Evolutionary conservation across 495 filamentous ascomycete species (phyloP), one percentile per base, ranked within the genome.

Genomic region (Aspergillus homomorphus): DNA sequence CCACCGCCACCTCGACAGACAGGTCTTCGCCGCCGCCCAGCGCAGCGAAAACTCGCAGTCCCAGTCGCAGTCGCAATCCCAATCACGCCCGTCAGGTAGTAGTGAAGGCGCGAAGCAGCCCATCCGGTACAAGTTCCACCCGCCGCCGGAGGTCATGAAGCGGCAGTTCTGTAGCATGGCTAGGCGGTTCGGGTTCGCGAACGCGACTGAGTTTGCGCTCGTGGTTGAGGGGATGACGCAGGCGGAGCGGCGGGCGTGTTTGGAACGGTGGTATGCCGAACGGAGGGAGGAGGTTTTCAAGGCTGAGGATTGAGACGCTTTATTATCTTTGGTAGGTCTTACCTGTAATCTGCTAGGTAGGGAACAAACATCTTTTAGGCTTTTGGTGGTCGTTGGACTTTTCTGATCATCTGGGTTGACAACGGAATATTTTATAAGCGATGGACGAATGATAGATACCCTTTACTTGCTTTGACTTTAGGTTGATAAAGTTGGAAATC

Each of bases 141-240:
- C 94, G 0, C 89, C 91, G 0, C 71, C 74, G 46, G 84, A 84
- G 22, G 90, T 97, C 15, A 84, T 82, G 77, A 83, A 78, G 57
- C 79, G 94, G 41, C 94, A 97, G 67, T 95, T 98, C 62, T 95
- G 91, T 69, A 87, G 84, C 19, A 96, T 97, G 90, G 90, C 91
- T 8, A 80, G 79, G 65, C 80, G 80, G 45, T 89, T 91, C 72
- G 90, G 90, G 42, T 96, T 91, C 68, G 69, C 77, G 6, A 85
- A 84, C 73, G 85, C 85, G 7, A 88, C 84, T 7, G 89, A 96
- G 62, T 98, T 98, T 82, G 95, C 92, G 46, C 80, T 96, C 45
- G 88, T 91, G 9, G 94, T 98, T 14, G 94, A 98, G 73, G 84
- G 88, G 23, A 94, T 91, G 92, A 96, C 90, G 57, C 91, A 92